Evolutionary conservation across 495 filamentous ascomycete species (phyloP).

Genomic region (Penicillium steckii): DNA sequence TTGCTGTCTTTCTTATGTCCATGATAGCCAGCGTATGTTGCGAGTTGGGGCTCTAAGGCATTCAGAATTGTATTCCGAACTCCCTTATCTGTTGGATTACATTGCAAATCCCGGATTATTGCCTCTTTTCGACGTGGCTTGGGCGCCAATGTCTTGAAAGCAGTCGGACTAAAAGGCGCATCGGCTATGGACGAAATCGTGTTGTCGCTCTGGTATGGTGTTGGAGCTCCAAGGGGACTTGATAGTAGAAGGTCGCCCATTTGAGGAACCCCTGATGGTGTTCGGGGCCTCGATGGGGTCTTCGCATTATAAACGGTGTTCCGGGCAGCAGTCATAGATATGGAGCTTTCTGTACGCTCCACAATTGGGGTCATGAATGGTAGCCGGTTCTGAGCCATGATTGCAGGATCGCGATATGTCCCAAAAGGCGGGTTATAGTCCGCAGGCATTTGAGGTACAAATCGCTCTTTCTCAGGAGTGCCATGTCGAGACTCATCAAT

Average conservation of each 20-base stretch:
- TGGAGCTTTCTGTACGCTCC: constrained; percentile 85
- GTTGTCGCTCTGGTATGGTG: constrained; percentile 30
- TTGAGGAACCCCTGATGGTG: constrained; percentile 26
- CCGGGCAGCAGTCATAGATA: constrained; percentile 57
- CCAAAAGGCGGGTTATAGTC: constrained; percentile 74
- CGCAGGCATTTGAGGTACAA: constrained; percentile 73
- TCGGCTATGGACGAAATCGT: constrained; percentile 35
- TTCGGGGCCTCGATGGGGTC: constrained; percentile 63
- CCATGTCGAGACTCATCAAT: constrained; percentile 20
- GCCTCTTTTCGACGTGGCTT: constrained; percentile 43
- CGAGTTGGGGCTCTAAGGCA: constrained; percentile 66
- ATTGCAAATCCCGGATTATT: constrained; percentile 77
- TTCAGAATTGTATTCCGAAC: constrained; percentile 73
- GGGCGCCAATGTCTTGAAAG: constrained; percentile 41
- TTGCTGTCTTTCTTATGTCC: constrained; percentile 60
- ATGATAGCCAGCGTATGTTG: constrained; percentile 73
- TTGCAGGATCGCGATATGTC: constrained; percentile 72
- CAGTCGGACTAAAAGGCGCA: constrained; percentile 45
- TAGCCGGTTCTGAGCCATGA: constrained; percentile 79
- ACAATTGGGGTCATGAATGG: constrained; percentile 99
- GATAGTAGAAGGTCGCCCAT: constrained; percentile 38
- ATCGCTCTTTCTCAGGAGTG: constrained; percentile 43
- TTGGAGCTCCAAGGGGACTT: constrained; percentile 28
- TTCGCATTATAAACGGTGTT: constrained; percentile 63
- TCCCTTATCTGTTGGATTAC: constrained; percentile 79